Evolutionary conservation across 768 basidiomycete genomes (phyloP).

Genomic region (Zangia roseola): DNA sequence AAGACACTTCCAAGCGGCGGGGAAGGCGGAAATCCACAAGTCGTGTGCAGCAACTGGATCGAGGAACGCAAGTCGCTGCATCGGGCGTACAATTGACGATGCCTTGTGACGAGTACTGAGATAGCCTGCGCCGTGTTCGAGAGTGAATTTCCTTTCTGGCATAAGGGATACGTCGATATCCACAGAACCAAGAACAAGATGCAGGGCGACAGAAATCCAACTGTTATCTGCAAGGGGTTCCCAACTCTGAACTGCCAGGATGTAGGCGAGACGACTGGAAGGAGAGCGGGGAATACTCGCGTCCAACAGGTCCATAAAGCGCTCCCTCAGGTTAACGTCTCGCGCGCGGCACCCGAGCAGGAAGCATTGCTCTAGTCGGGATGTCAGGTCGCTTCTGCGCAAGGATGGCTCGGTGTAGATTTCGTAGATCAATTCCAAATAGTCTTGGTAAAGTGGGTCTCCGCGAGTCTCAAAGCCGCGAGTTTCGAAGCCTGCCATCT

Average conservation of each 20-base stretch:
- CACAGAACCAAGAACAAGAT: constrained; percentile 81
- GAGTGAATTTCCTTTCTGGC: constrained; percentile 39
- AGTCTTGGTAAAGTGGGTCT: constrained; percentile 77
- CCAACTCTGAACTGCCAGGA: constrained; percentile 94
- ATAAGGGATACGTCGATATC: constrained; percentile 44
- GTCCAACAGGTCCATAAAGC: constrained; percentile 89
- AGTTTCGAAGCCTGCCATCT: constrained; percentile 82
- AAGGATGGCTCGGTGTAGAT: constrained; percentile 88
- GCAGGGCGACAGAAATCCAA: constrained; percentile 91
- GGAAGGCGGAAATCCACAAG: constrained; percentile 86
- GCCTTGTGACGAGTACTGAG: constrained; percentile 47
- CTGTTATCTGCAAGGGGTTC: constrained; percentile 88
- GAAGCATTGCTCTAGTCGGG: constrained; percentile 90
- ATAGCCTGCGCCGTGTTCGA: constrained; percentile 33
- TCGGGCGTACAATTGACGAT: constrained; percentile 62
- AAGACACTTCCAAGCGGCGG: constrained; percentile 81
- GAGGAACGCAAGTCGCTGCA: constrained; percentile 80
- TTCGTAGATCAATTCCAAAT: constrained; percentile 87
- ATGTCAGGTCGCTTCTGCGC: constrained; percentile 90
- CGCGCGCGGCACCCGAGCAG: constrained; percentile 86
- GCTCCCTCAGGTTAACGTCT: constrained; percentile 73
- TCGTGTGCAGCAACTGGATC: constrained; percentile 77
- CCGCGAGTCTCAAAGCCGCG: constrained; percentile 77
- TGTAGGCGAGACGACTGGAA: constrained; percentile 79
- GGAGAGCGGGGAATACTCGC: constrained; percentile 83